phyloP scores from a whole-genome alignment of 805 yeast genomes.

The Zygoascus flipseniorum region DNA sequence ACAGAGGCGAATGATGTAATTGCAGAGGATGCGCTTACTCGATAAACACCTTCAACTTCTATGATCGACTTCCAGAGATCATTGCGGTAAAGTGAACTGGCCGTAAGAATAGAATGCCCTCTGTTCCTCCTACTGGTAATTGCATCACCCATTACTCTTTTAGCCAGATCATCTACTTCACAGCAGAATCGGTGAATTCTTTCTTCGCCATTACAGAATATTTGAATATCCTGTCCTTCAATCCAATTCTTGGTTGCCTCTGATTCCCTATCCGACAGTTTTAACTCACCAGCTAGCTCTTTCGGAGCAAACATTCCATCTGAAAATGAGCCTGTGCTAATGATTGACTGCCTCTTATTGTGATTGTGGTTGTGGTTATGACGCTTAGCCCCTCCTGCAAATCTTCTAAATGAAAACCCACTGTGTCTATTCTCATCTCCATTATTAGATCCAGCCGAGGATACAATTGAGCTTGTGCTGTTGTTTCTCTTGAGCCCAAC shows the following conservation, averaged over 20 bases:
- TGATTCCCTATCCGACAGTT: constrained; percentile 29
- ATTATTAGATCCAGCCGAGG: constrained; percentile 5
- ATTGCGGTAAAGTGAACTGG: constrained; percentile 13
- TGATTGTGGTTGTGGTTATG: constrained; percentile 12
- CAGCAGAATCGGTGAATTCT: constrained; percentile 28
- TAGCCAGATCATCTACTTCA: constrained; percentile 21
- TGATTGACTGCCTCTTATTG: constrained; percentile 20
- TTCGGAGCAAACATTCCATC: constrained; percentile 24
- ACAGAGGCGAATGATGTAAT: neutral
- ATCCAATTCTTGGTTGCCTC: constrained; percentile 24
- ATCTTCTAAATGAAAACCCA: constrained; percentile 19
- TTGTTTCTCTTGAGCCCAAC: constrained; percentile 14
- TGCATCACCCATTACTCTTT: constrained; percentile 22
- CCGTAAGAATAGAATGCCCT: constrained; percentile 17
- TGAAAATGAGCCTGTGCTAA: constrained; percentile 15
- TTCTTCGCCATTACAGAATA: constrained; percentile 29
- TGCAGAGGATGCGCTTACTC: constrained; percentile 8
- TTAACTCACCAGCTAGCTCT: constrained; percentile 21
- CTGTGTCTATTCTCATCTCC: neutral
- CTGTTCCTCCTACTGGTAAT: constrained; percentile 13
- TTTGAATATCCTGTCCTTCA: constrained; percentile 25
- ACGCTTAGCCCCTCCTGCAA: constrained; percentile 11
- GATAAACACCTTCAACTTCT: constrained; percentile 12
- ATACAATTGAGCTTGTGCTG: constrained; percentile 15
- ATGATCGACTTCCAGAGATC: constrained; percentile 20